These are phyloP conservation scores for Thalassiosira exigua DNA, from an alignment of 352 stramenopile species.

Conservation along the genomic window DNA sequence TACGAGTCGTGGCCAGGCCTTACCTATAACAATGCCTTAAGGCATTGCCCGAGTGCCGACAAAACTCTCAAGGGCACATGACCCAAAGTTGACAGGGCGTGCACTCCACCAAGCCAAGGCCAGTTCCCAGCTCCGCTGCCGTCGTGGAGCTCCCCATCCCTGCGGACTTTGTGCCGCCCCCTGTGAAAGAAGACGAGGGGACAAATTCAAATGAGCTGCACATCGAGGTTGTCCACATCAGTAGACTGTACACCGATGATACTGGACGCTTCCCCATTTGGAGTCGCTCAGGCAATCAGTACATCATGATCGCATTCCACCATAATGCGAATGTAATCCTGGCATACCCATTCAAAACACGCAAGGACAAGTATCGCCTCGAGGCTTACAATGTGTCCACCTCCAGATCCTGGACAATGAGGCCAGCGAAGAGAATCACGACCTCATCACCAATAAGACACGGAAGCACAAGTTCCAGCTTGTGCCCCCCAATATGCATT, in stretches of 20 bases:
- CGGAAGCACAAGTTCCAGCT: too few relatives aligned
- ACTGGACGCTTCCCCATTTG: constrained; percentile 53
- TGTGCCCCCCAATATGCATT: too few relatives aligned
- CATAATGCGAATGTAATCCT: constrained; percentile 64
- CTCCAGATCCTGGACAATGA: too few relatives aligned
- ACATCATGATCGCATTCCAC: constrained; percentile 66
- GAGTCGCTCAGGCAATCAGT: constrained; percentile 58
- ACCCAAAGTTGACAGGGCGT: constrained; percentile 9
- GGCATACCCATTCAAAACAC: constrained; percentile 47
- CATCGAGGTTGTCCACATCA: constrained; percentile 7
- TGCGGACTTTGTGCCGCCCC: neutral
- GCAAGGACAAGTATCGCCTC: constrained; percentile 27
- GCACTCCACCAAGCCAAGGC: constrained; percentile 8
- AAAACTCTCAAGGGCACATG: constrained; percentile 50
- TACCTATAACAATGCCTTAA: constrained; percentile 8
- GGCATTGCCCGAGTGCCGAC: constrained; percentile 30
- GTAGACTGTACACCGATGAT: constrained; percentile 55
- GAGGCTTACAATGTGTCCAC: constrained; percentile 52
- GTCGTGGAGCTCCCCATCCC: neutral
- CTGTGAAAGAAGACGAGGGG: too few relatives aligned
- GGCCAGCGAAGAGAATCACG: too few relatives aligned
- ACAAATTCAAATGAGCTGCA: constrained; percentile 9
- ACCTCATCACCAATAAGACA: too few relatives aligned
- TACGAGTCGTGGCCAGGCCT: constrained; percentile 35
- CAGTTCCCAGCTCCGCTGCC: neutral